A percentile compares a stretch with the other conserved stretches of the same genome.
These are phyloP conservation scores for Spergularia bocconei DNA, from an alignment of 148 eudicot genomes.

Conservation along the genomic window DNA sequence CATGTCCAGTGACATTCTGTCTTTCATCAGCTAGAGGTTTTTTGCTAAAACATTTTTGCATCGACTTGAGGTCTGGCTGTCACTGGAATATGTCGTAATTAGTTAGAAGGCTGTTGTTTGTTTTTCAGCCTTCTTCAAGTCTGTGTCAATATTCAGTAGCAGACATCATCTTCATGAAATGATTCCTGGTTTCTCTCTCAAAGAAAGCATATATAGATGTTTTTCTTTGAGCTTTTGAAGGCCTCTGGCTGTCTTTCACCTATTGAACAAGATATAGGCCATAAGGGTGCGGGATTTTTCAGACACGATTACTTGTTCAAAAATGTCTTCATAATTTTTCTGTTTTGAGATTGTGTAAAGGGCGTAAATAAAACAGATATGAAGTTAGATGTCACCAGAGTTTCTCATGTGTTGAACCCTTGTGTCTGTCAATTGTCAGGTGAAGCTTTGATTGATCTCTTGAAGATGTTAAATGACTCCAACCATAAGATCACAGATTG, in stretches of 20 bases:
- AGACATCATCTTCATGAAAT: neutral
- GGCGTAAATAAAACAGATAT: neutral
- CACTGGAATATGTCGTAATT: neutral
- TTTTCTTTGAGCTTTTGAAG: too few species aligned
- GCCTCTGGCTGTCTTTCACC: neutral
- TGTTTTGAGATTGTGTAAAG: neutral
- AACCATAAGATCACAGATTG: slow-evolving; percentile 52
- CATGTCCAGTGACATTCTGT: slow-evolving; percentile 7
- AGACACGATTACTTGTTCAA: too few species aligned
- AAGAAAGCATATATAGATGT: too few species aligned
- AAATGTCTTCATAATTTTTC: neutral
- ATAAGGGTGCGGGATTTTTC: too few species aligned
- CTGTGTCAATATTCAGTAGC: neutral
- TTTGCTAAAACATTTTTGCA: neutral
- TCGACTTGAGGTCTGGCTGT: neutral
- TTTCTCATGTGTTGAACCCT: slow-evolving; percentile 7
- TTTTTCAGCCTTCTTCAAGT: neutral
- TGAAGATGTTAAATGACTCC: slow-evolving; percentile 57
- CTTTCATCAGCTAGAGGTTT: neutral
- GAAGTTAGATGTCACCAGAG: neutral
- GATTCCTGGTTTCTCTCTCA: too few species aligned
- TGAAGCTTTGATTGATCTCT: slow-evolving; percentile 63
- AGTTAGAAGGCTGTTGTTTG: neutral
- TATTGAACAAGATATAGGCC: neutral
- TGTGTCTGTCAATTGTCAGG: slow-evolving; percentile 43